These are phyloP conservation scores for Aspergillus intermedius DNA, from an alignment of 2,329 filamentous ascomycete species.

Conservation along the genomic window DNA sequence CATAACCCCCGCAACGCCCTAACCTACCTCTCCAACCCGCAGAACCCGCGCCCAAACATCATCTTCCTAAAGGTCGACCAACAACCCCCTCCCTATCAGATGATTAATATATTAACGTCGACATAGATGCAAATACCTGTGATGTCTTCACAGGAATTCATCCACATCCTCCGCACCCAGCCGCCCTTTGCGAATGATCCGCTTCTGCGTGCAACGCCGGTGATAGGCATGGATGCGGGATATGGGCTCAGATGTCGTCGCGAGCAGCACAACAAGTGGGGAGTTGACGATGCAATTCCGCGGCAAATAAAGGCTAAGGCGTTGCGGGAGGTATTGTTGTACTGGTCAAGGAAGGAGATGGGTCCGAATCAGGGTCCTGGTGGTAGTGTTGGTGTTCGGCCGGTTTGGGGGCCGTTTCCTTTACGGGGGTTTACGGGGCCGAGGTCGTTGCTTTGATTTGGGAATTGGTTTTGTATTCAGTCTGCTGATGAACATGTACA, in stretches of 20 bases:
- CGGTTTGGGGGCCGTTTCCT: not conserved
- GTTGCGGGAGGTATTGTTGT: not conserved
- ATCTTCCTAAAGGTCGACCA: not conserved
- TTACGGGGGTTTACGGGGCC: not conserved
- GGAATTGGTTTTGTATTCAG: not conserved
- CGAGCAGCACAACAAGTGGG: not conserved
- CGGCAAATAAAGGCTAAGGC: not conserved
- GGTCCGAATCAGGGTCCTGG: not conserved
- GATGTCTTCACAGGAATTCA: not conserved
- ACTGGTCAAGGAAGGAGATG: not conserved
- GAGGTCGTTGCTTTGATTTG: not conserved
- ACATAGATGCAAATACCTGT: not conserved
- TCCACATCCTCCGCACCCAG: not conserved
- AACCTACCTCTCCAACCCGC: not conserved
- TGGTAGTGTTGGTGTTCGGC: not conserved
- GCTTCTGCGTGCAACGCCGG: not conserved
- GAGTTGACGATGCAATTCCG: not conserved
- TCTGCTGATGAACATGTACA: not conserved
- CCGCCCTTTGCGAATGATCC: not conserved
- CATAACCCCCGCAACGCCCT: not conserved
- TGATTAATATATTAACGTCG: too few relatives aligned
- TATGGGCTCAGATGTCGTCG: not conserved
- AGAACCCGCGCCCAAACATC: not conserved
- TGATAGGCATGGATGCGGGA: not conserved
- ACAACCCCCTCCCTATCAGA: not conserved